Evolutionary conservation across 805 yeast species (phyloP).

Genomic region (Monosporozyma aquatica): DNA sequence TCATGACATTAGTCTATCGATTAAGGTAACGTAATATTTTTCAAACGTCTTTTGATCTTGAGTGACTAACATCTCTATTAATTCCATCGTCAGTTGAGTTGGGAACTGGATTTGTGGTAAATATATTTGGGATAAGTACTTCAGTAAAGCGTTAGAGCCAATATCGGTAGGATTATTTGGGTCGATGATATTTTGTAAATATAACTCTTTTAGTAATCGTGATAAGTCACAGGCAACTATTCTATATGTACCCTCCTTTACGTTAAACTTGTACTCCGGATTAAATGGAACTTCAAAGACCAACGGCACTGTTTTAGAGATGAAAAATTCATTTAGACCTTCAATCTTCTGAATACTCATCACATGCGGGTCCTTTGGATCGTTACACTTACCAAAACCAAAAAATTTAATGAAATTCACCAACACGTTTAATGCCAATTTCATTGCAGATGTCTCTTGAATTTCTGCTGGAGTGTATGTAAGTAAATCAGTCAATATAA

Average conservation of each 20-base stretch:
- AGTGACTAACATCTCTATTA: conserved; percentile 49
- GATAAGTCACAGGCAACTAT: conserved; percentile 69
- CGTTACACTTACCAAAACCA: conserved; percentile 62
- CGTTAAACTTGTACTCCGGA: conserved; percentile 46
- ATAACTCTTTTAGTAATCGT: conserved; percentile 55
- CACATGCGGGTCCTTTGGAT: conserved; percentile 46
- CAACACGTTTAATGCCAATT: conserved; percentile 60
- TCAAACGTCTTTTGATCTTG: conserved; percentile 56
- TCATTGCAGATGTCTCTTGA: conserved; percentile 56
- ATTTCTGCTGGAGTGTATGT: conserved; percentile 50
- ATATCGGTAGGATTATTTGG: conserved; percentile 14
- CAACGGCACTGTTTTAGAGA: conserved; percentile 56
- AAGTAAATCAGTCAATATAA: conserved; percentile 53
- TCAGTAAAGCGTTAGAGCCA: conserved; percentile 26
- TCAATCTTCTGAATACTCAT: conserved; percentile 42
- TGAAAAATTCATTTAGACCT: conserved; percentile 61
- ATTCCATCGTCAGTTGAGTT: conserved; percentile 47
- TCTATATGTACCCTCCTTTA: conserved; percentile 73
- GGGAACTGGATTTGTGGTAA: conserved; percentile 51
- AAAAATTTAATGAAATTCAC: conserved; percentile 52
- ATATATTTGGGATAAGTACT: conserved; percentile 44
- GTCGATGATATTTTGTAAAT: conserved; percentile 23
- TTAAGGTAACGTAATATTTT: conserved; percentile 51
- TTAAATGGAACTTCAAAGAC: conserved; percentile 77
- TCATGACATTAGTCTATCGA: conserved; percentile 19